Evolutionary conservation across 176 grass and related monocot species (phyloP).

Genomic region (Lolium perenne): DNA sequence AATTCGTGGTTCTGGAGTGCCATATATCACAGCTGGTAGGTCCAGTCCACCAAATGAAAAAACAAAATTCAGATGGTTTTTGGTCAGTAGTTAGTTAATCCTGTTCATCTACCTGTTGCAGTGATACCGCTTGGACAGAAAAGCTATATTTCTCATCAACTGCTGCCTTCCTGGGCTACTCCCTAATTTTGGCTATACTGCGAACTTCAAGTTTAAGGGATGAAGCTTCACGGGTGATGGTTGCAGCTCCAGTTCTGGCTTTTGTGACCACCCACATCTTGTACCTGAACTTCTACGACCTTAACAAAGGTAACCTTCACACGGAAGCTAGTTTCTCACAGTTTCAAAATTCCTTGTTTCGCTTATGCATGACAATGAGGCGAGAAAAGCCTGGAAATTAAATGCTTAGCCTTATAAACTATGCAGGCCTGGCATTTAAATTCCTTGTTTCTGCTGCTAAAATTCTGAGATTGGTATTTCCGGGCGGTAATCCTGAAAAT

Average conservation of each 20-base stretch:
- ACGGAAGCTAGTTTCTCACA: neutral
- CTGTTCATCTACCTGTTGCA: constrained; percentile 43
- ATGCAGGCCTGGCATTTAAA: no score
- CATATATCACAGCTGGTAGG: constrained; percentile 91
- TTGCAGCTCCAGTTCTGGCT: constrained; percentile 83
- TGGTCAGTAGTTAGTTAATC: neutral
- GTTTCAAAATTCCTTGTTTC: neutral
- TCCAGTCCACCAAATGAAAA: neutral
- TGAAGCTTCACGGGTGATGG: constrained; percentile 90
- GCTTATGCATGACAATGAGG: neutral
- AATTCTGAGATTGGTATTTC: neutral
- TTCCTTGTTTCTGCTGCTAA: neutral
- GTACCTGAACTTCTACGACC: constrained; percentile 90
- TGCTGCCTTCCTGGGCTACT: constrained; percentile 78
- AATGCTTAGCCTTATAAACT: no score
- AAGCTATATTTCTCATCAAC: constrained; percentile 74
- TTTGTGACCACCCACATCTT: constrained; percentile 94
- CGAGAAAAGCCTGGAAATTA: neutral
- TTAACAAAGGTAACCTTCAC: constrained; percentile 76
- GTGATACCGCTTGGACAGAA: constrained; percentile 77
- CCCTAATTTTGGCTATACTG: constrained; percentile 76
- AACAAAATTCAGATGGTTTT: neutral
- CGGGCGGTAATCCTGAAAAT: neutral
- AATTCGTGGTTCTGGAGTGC: constrained; percentile 97
- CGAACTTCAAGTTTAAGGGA: constrained; percentile 70